Conservation (phyloP, 768 basidiomycete genomes). For the Tulasnella sp. region DNA sequence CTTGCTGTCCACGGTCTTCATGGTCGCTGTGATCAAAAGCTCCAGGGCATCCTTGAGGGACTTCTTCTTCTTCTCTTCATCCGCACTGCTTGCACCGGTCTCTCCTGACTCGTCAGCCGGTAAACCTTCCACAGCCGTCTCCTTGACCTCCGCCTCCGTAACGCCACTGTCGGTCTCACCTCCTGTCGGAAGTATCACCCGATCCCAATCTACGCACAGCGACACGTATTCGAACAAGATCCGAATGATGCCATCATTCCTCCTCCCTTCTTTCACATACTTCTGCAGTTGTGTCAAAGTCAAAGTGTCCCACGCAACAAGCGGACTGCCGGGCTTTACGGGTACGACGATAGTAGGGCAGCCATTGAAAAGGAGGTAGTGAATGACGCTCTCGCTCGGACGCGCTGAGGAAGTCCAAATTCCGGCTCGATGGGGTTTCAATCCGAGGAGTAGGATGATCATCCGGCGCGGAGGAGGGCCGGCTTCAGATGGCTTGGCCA, state of each 20-base stretch:
- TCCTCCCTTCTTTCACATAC: slow-evolving; percentile 34
- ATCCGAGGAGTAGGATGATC: slow-evolving; percentile 47
- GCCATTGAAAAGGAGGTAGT: slow-evolving; percentile 54
- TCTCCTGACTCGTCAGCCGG: slow-evolving; percentile 23
- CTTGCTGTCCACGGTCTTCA: slow-evolving; percentile 46
- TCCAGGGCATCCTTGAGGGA: slow-evolving; percentile 43
- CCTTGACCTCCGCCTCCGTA: neutral
- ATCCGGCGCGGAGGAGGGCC: slow-evolving; percentile 42
- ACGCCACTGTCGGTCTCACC: neutral
- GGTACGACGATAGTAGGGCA: slow-evolving; percentile 54
- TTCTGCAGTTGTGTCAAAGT: slow-evolving; percentile 54
- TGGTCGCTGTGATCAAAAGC: slow-evolving; percentile 47
- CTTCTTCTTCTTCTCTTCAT: slow-evolving; percentile 32
- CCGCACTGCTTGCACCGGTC: slow-evolving; percentile 4
- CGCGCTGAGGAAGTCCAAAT: slow-evolving; percentile 54
- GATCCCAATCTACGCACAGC: slow-evolving; percentile 55
- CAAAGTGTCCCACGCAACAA: slow-evolving; percentile 55
- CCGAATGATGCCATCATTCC: slow-evolving; percentile 47
- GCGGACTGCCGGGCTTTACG: slow-evolving; percentile 51
- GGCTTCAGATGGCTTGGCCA: neutral
- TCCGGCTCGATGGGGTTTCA: slow-evolving; percentile 49
- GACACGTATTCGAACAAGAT: slow-evolving; percentile 53
- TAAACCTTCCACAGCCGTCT: slow-evolving; percentile 14
- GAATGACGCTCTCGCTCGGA: slow-evolving; percentile 54
- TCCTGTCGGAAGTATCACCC: slow-evolving; percentile 35